phyloP scores from a whole-genome alignment of 495 filamentous ascomycete species.

The Penicillium mononematosum region DNA sequence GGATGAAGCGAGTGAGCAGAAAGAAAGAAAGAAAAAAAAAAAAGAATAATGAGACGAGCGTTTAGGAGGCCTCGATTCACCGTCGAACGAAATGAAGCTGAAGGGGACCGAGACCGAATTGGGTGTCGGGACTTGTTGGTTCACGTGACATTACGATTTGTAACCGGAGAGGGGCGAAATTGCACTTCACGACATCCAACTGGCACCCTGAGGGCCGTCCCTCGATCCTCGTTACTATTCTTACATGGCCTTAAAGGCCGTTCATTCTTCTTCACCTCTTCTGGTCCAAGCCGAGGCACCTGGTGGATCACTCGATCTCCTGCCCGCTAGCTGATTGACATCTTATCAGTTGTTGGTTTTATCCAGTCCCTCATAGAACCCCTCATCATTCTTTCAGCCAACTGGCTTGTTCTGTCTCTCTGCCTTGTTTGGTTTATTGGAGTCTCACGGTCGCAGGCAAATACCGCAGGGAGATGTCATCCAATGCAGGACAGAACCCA shows the following conservation, averaged over 20 bases:
- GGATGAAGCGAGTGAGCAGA: background rate
- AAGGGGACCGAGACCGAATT: constrained; percentile 11
- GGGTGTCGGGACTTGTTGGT: constrained; percentile 4
- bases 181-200: constrained; percentile 11
- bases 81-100: constrained; percentile 13
- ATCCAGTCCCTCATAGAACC: constrained; percentile 5
- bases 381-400: background rate
- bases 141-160: constrained; percentile 12
- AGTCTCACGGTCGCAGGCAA: background rate
- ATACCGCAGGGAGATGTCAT: constrained; percentile 44
- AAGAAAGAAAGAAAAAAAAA: background rate
- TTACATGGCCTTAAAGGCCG: constrained; percentile 4
- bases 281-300: background rate
- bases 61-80: constrained; percentile 7
- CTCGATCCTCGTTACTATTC: constrained; percentile 5
- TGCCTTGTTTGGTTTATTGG: background rate
- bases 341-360: constrained; percentile 12
- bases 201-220: constrained; percentile 15
- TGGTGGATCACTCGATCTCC: constrained; percentile 1
- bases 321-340: constrained; percentile 10
- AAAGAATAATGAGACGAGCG: background rate
- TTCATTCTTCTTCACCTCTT: constrained; percentile 5
- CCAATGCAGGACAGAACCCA: constrained; percentile 43
- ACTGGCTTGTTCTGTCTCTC: background rate
- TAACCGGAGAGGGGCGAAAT: constrained; percentile 14